Evolutionary conservation across 1,284 basidiomycete species (phyloP).

Genomic region (Inonotus hispidus): DNA sequence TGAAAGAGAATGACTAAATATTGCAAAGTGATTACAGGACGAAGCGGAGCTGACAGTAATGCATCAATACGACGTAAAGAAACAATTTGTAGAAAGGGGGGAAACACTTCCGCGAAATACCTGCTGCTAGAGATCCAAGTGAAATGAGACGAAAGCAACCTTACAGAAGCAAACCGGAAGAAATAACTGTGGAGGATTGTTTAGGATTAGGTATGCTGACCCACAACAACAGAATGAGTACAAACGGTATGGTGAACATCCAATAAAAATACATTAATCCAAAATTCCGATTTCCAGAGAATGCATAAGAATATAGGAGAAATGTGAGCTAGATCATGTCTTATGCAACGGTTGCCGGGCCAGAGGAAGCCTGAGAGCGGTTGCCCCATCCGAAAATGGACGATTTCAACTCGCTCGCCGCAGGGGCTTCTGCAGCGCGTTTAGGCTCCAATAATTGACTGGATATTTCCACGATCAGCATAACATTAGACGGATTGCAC

Average conservation of each 20-base stretch:
- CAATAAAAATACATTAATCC: slow-evolving; percentile 12
- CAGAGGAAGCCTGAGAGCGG: slow-evolving; percentile 36
- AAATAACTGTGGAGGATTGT: not conserved
- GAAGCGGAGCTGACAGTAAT: not conserved
- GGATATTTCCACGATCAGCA: slow-evolving; percentile 4
- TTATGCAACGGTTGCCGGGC: slow-evolving; percentile 11
- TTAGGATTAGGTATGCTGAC: not conserved
- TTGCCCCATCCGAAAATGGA: slow-evolving; percentile 74
- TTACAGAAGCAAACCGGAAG: not conserved
- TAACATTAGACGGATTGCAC: slow-evolving; percentile 12
- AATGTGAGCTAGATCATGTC: not conserved
- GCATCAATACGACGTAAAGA: not conserved
- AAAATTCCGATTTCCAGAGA: not conserved
- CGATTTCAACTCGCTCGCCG: slow-evolving; percentile 56
- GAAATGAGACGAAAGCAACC: not conserved
- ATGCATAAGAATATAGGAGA: slow-evolving; percentile 1
- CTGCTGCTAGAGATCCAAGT: not conserved
- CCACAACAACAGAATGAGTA: slow-evolving; percentile 13
- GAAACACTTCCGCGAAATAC: not conserved
- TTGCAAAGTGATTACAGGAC: not conserved
- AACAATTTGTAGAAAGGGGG: not conserved
- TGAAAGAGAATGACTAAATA: slow-evolving; percentile 4
- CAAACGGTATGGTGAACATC: not conserved
- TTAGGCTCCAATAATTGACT: slow-evolving; percentile 78
- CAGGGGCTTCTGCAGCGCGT: slow-evolving; percentile 64